Base-by-base conservation (phyloP, 192 early-diverging fungal genomes). In the Mortierella antarctica region DNA sequence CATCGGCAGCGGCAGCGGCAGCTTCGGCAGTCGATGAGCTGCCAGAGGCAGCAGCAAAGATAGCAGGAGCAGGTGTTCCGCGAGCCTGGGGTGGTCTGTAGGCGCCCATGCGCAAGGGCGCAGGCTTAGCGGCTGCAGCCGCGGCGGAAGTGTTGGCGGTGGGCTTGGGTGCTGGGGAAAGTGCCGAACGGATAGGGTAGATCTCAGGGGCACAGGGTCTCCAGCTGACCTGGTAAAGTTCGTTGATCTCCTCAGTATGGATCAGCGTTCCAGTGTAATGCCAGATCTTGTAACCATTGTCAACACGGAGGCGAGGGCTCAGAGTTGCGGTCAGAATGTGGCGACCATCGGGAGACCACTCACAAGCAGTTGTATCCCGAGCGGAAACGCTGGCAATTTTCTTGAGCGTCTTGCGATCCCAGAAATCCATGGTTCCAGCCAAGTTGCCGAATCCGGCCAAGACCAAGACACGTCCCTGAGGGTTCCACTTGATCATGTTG, bases 231-330 rank as follows among this genome's bases (percentile, higher is more conserved):
- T 96, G 93, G 82, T 93, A 96, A 71, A 98, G 87, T 85, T 99
- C 98, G 65, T 96, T 90, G 42, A 92, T 85, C 56, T 92, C 88
- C 39, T 92, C 83, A 74, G 86, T 67, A 73, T 95, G 90, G 52
- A 97, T 91, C 59, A 97, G 82, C 0, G 91, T 88, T 23, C 97
- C 97, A 5, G 92, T 91, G 82, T 97, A 95, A 82, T 99, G 98
- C 96, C 96, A 99, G 68, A 99, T 89, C 56, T 94, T 94, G 82
- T 95, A 94, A 13, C 97, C 96, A 72, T 99, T 99, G 83, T 99
- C 98, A 44, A 99, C 98, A 71, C 97, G 94, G 71, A 99, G 86
- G 57, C 97, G 92, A 41, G 93, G 92, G 65, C 96, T 97, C 48
- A 98, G 85, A 7, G 94, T 99, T 46, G 96, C 91, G 14, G 96